Conservation (phyloP, 495 filamentous ascomycete genomes). For the Penicillium paxilli region DNA sequence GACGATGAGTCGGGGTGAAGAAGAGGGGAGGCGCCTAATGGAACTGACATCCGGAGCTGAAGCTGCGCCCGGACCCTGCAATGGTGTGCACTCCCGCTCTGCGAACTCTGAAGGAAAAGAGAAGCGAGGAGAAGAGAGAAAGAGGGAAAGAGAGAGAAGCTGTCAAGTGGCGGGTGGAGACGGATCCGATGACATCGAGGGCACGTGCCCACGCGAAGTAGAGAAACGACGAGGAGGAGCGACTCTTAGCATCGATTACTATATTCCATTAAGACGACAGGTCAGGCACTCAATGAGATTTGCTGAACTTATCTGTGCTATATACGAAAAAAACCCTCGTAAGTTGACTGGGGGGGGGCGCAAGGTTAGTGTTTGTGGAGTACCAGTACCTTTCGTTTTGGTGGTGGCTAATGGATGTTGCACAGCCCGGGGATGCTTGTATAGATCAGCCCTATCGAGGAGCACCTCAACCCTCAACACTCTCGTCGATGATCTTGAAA, state of each 20-base stretch:
- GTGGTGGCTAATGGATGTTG: not conserved
- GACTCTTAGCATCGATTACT: not conserved
- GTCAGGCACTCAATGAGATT: no score
- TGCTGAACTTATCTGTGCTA: not conserved
- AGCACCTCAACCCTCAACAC: not conserved
- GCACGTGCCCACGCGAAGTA: conserved; percentile 9
- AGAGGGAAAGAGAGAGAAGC: not conserved
- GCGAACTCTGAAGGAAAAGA: conserved; percentile 1
- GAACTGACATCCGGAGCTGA: not conserved
- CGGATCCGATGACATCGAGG: conserved; percentile 11
- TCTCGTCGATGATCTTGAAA: not conserved
- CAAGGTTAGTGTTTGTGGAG: not conserved
- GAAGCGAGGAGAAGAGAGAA: not conserved
- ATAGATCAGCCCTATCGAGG: not conserved
- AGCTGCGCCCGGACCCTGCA: conserved; percentile 1
- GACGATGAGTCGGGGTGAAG: not conserved
- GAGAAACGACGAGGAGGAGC: not conserved
- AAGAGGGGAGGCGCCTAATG: not conserved
- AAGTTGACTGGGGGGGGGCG: no score
- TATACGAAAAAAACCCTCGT: not conserved
- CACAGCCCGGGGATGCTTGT: not conserved
- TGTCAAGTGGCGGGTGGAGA: conserved; percentile 13
- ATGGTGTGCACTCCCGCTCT: not conserved
- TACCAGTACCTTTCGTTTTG: not conserved
- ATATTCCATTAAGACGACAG: no score